Conservation (phyloP, 345 rosid genomes). For the Lepidium sativum region DNA sequence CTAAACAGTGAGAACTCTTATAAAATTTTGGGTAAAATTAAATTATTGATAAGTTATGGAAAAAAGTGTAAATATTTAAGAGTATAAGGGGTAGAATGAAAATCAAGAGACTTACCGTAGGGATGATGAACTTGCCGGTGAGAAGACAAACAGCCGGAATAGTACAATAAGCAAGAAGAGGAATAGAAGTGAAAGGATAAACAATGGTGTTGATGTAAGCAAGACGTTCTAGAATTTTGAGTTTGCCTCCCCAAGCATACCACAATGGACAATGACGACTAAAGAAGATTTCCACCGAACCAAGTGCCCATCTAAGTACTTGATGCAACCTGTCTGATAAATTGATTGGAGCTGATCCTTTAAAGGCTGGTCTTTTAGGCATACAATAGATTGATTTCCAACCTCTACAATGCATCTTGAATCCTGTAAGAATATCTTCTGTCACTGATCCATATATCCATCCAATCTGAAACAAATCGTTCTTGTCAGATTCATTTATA, state of each 20-base stretch:
- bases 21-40: background rate
- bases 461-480: slow-evolving; percentile 48
- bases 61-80: background rate
- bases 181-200: slow-evolving; percentile 93
- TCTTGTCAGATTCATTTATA: too few species aligned
- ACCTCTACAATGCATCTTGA: slow-evolving; percentile 97
- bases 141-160: slow-evolving; percentile 94
- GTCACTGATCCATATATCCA: slow-evolving; percentile 96
- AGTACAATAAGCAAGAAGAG: slow-evolving; percentile 85
- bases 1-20: background rate
- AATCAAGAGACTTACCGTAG: slow-evolving; percentile 45
- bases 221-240: slow-evolving; percentile 83
- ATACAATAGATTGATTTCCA: slow-evolving; percentile 87
- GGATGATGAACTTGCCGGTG: slow-evolving; percentile 90
- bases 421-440: slow-evolving; percentile 85
- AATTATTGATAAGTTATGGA: background rate
- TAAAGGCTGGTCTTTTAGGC: slow-evolving; percentile 82
- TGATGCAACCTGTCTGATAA: slow-evolving; percentile 87
- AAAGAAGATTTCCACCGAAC: slow-evolving; percentile 91
- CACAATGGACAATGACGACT: slow-evolving; percentile 91
- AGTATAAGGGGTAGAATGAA: background rate
- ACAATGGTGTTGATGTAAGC: slow-evolving; percentile 92
- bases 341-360: slow-evolving; percentile 95
- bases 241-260: slow-evolving; percentile 93
- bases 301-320: slow-evolving; percentile 95